Conservation (phyloP, 1,139 yeast species). For the Wickerhamomyces sp. region DNA sequence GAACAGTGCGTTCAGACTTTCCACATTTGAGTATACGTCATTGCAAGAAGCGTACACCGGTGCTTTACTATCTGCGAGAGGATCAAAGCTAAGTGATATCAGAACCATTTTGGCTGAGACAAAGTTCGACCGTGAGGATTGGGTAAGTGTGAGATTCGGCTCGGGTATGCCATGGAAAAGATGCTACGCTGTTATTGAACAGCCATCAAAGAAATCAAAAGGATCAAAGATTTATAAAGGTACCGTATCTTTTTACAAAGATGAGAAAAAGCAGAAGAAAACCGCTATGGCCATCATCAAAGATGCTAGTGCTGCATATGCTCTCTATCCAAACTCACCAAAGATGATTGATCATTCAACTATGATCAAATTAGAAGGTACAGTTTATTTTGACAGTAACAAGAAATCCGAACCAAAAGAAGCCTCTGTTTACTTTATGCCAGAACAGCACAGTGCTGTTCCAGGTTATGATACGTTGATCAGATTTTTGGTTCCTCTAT, state of each 20-base stretch:
- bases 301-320: slow-evolving; percentile 71
- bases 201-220: slow-evolving; percentile 39
- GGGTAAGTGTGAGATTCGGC: slow-evolving; percentile 93
- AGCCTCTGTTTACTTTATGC: slow-evolving; percentile 89
- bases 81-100: slow-evolving; percentile 80
- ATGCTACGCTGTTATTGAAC: slow-evolving; percentile 90
- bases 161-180: slow-evolving; percentile 98
- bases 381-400: slow-evolving; percentile 54
- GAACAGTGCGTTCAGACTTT: slow-evolving; percentile 77
- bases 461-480: slow-evolving; percentile 94
- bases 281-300: slow-evolving; percentile 75
- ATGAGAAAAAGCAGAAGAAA: slow-evolving; percentile 66
- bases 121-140: slow-evolving; percentile 83
- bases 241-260: slow-evolving; percentile 58
- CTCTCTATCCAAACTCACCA: slow-evolving; percentile 87
- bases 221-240: slow-evolving; percentile 41
- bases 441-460: slow-evolving; percentile 88
- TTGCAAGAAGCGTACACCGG: slow-evolving; percentile 96
- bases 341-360: slow-evolving; percentile 80
- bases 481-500: slow-evolving; percentile 75
- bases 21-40: slow-evolving; percentile 73
- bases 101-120: slow-evolving; percentile 80
- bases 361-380: slow-evolving; percentile 83
- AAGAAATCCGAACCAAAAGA: slow-evolving; percentile 58
- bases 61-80: slow-evolving; percentile 83